Evolutionary conservation across 1,284 basidiomycete species (phyloP).

Genomic region (Fomitopsis betulina): DNA sequence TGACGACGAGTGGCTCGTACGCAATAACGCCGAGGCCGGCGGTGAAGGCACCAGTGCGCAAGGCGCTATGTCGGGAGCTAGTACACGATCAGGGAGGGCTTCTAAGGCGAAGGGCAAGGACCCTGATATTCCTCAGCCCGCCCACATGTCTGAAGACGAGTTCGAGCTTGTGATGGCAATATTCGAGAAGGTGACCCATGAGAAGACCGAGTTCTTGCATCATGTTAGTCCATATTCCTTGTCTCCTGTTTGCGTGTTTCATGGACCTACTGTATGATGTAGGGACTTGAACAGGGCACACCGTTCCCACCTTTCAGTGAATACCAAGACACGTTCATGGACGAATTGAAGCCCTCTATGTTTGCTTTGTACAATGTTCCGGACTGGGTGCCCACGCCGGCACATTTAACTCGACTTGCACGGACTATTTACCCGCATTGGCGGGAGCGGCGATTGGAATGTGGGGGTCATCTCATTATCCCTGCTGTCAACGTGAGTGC

Average conservation of each 20-base stretch:
- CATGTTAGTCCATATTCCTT: slow-evolving; percentile 50
- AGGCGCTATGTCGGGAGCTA: slow-evolving; percentile 55
- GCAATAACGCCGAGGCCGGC: slow-evolving; percentile 85
- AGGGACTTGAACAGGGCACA: slow-evolving; percentile 63
- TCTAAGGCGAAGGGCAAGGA: slow-evolving; percentile 79
- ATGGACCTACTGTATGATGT: slow-evolving; percentile 6
- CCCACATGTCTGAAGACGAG: slow-evolving; percentile 80
- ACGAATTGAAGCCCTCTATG: slow-evolving; percentile 18
- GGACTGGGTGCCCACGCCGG: slow-evolving; percentile 21
- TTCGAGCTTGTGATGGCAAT: slow-evolving; percentile 96
- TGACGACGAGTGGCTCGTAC: slow-evolving; percentile 91
- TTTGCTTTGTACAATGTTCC: slow-evolving; percentile 26
- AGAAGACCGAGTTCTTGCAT: slow-evolving; percentile 89
- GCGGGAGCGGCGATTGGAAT: slow-evolving; percentile 27
- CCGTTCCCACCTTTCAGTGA: slow-evolving; percentile 76
- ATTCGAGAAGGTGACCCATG: slow-evolving; percentile 89
- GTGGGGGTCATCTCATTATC: slow-evolving; percentile 28
- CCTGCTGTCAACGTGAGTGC: slow-evolving; percentile 27
- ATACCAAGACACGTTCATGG: slow-evolving; percentile 26
- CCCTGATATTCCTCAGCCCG: slow-evolving; percentile 54
- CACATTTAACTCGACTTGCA: slow-evolving; percentile 22
- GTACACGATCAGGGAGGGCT: slow-evolving; percentile 53
- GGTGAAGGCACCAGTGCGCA: slow-evolving; percentile 81
- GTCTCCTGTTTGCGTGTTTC: background rate
- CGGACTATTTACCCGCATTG: slow-evolving; percentile 27